A percentile compares a stretch with the other conserved stretches of the same genome.
Conservation (phyloP, 2,329 filamentous ascomycete species). For the Scedosporium aurantiacum region DNA sequence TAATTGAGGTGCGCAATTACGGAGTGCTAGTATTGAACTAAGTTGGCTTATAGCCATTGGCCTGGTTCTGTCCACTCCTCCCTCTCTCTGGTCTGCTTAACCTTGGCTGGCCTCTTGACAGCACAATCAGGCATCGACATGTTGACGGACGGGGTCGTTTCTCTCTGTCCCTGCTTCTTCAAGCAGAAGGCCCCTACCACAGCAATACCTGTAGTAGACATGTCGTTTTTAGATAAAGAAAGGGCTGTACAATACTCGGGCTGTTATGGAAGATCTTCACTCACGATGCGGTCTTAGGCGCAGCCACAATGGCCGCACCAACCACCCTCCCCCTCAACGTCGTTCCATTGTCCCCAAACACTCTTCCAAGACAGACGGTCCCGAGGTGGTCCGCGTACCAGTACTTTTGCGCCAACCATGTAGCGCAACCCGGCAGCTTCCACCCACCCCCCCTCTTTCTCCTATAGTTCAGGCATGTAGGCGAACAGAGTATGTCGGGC, state of each 20-base stretch:
- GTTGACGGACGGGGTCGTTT: not conserved
- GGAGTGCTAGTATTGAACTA: not conserved
- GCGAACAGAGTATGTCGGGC: not conserved
- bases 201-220: not conserved
- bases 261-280: not conserved
- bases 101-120: not conserved
- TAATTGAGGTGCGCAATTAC: not conserved
- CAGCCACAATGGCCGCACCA: not conserved
- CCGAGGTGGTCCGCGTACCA: not conserved
- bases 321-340: not conserved
- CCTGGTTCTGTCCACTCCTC: not conserved
- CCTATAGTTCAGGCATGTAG: not conserved
- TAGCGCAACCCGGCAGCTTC: not conserved
- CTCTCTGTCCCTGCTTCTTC: not conserved
- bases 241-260: not conserved
- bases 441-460: not conserved
- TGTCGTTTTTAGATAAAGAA: not conserved
- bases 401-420: constrained; percentile 1
- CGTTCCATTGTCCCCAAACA: not conserved
- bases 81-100: not conserved
- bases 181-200: not conserved
- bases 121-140: constrained; percentile 4
- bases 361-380: not conserved
- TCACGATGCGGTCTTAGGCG: not conserved
- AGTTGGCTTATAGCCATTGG: not conserved